Base-by-base conservation (phyloP, 2,329 filamentous ascomycete species). In the Curvularia sp. region DNA sequence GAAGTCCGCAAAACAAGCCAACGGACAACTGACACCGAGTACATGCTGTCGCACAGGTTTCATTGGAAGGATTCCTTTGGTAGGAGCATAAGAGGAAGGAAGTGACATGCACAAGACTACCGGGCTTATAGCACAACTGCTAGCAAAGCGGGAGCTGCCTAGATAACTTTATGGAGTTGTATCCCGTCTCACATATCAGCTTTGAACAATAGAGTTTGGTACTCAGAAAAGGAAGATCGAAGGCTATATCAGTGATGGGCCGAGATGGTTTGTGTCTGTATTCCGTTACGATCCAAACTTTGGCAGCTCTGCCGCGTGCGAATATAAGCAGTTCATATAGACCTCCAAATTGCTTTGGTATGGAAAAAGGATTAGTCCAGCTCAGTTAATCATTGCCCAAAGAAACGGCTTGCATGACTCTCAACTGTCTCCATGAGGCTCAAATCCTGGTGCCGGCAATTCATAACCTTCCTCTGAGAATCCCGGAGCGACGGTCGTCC, bases 401-500 rank as follows among this genome's bases (percentile, higher is more conserved):
- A 32, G 10, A 13, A 13, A 23, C 28, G 5, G n/a, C 8, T 19
- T 10, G 3, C 5, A 18, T 38, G 3, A 27, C 5, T 3, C 8
- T 18, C 6, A 27, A 19, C 32, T 18, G 19, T 48, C 38, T 8
- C 43, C 32, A 25, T 55, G 41, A n/a, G 65, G 66, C 41, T 57
- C 39, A 59, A 67, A 69, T 13, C 48, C 65, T n/a, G 60, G 59
- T 19, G 27, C 38, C 8, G 61, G 57, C 51, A 71, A 53, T 43
- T 69, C 68, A 30, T 66, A 71, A 1, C 64, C 65, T 28, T 58
- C 55, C n/a, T 60, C 59, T 10, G 39, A 50, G 18, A 71, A 71
- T 3, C 55, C 67, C 3, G 67, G 65, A 2, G 68, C 64, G 1
- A 71, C 61, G 8, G 70, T 71, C 38, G 65, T 71, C 3, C 74